phyloP scores from a whole-genome alignment of 352 stramenopile species.

The Thraustochytrium striatum region DNA sequence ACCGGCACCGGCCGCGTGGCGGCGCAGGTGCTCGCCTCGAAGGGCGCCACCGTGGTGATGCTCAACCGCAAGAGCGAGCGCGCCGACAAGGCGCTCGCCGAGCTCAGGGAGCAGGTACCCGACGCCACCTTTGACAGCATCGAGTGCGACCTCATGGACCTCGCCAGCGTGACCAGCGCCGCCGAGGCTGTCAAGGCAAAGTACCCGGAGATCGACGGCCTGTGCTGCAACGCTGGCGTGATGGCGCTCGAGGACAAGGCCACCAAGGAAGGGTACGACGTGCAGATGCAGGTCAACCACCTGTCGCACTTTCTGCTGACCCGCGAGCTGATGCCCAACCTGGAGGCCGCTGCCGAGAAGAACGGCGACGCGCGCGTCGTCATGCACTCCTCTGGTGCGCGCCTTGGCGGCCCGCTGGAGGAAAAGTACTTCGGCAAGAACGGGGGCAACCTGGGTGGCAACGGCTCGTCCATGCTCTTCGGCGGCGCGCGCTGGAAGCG shows the following conservation, averaged over 20 bases:
- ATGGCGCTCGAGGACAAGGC: slow-evolving; percentile 57
- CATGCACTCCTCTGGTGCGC: slow-evolving; percentile 52
- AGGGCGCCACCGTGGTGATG: slow-evolving; percentile 55
- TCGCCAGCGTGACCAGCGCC: slow-evolving; percentile 57
- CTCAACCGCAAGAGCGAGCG: slow-evolving; percentile 59
- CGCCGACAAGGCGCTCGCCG: slow-evolving; percentile 33
- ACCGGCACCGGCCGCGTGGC: slow-evolving; percentile 55
- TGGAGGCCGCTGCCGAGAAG: slow-evolving; percentile 52
- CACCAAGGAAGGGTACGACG: slow-evolving; percentile 61
- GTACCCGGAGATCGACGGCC: neutral
- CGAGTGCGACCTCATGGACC: slow-evolving; percentile 59
- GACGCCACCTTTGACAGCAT: slow-evolving; percentile 54
- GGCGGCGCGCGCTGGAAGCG: slow-evolving; percentile 52
- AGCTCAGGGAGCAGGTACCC: slow-evolving; percentile 44
- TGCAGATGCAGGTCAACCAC: slow-evolving; percentile 63
- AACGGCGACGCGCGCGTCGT: slow-evolving; percentile 60
- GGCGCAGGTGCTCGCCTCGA: slow-evolving; percentile 52
- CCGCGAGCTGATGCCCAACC: slow-evolving; percentile 56
- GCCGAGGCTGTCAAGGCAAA: slow-evolving; percentile 50
- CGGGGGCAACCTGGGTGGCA: slow-evolving; percentile 58
- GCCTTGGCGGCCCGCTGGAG: slow-evolving; percentile 16
- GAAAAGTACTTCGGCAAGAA: slow-evolving; percentile 51
- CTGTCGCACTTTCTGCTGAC: slow-evolving; percentile 62
- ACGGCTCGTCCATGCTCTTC: slow-evolving; percentile 49
- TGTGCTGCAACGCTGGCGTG: slow-evolving; percentile 56